Evolutionary conservation across 805 yeast genomes (phyloP), one percentile per base, ranked within the genome.

Genomic region (Saturnispora dispora): DNA sequence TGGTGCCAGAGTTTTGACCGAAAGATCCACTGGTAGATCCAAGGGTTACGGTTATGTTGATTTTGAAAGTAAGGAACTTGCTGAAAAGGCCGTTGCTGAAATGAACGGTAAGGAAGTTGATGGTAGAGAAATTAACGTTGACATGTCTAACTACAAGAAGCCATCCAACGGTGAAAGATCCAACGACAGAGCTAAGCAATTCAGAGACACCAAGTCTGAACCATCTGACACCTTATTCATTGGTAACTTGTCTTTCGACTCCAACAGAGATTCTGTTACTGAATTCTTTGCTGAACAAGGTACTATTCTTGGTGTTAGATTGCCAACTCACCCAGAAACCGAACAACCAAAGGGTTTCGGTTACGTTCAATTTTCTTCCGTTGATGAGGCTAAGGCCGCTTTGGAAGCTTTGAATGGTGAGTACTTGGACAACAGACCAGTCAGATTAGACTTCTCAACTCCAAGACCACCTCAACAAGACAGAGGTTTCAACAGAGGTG

Each of bases 261-360:
- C 88, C 60, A 80, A 82, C 71, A 85, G 88, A 73, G 96, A 90
- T 69, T 72, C 72, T 55, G 75, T 93, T 60, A 83, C 76, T 69
- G 81, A 78, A 61, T 68, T 81, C 41, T 93, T 93, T 65, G 81
- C 84, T 60, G 79, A 78, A 65, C 77, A 78, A 70, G 98, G 96
- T 68, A 77, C 78, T 56, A 88, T 93, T 55, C 72, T 88, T 51
- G 87, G 95, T 56, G 90, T 89, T 61, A 85, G 99, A 77, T 76
- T 93, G 60, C 99, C 99, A 71, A 91, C 98, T 43, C 95, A 93
- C 75, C 97, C 96, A 65, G 98, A 91, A 71, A 90, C 98, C 58
- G 95, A 89, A 71, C 96, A 91, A 75, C 95, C 96, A 71, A 93
- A 93, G 81, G 99, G 99, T 61, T 93, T 93, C 74, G 99, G 98